Evolutionary conservation across 345 rosid species (phyloP).

Genomic region (Moringa oleifera): DNA sequence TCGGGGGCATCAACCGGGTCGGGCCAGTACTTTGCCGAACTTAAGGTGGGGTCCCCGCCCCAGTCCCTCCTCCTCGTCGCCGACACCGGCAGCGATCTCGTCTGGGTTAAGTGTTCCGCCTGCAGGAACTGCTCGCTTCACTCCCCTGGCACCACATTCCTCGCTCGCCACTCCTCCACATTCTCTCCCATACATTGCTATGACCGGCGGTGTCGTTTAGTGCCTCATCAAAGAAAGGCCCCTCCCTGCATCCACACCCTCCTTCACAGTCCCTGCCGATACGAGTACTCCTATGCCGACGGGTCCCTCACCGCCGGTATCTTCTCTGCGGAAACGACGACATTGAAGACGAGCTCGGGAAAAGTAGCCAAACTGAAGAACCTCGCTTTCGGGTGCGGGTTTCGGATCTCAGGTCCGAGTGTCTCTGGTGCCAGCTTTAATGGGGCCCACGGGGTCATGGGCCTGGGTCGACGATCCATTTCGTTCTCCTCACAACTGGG

Average conservation of each 20-base stretch:
- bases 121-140: conserved; percentile 51
- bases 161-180: conserved; percentile 71
- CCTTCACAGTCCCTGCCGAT: conserved; percentile 73
- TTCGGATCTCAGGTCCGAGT: conserved; percentile 64
- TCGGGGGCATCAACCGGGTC: conserved; percentile 79
- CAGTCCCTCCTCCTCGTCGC: conserved; percentile 66
- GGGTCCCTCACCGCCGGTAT: conserved; percentile 61
- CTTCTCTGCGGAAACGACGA: conserved; percentile 57
- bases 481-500: conserved; percentile 78
- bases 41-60: conserved; percentile 76
- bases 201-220: conserved; percentile 41
- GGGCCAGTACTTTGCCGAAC: conserved; percentile 78
- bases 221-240: conserved; percentile 43
- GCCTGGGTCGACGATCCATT: conserved; percentile 78
- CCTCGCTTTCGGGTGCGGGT: conserved; percentile 77
- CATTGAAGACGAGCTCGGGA: conserved; percentile 52
- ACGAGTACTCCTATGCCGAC: conserved; percentile 68
- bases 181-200: conserved; percentile 73
- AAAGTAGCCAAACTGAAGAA: conserved; percentile 28
- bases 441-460: conserved; percentile 87
- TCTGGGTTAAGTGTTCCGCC: conserved; percentile 84
- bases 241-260: conserved; percentile 50
- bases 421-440: conserved; percentile 59
- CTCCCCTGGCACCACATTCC: conserved; percentile 53
- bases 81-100: conserved; percentile 85